Percentiles rank a stretch among this genome's conserved stretches.
phyloP scores from a whole-genome alignment of 805 yeast genomes.

The Kluyveromyces nonfermentans region DNA sequence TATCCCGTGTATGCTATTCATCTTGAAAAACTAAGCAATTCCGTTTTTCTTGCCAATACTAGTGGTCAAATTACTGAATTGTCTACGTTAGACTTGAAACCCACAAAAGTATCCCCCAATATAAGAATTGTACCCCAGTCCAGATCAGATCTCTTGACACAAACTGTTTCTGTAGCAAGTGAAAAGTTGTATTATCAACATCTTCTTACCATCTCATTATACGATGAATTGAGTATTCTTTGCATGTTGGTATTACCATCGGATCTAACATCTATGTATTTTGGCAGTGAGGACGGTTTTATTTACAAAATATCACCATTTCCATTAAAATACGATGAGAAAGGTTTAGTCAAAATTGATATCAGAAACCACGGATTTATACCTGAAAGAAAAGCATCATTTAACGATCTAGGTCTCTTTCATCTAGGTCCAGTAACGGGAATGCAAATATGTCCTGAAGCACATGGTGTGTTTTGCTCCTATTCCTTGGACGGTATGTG shows the following conservation, averaged over 20 bases:
- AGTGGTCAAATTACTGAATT: conserved; percentile 16
- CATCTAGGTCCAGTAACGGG: conserved; percentile 18
- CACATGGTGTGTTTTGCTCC: conserved; percentile 14
- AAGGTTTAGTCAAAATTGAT: conserved; percentile 5
- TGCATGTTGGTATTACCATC: conserved; percentile 13
- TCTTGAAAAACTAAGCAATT: not conserved
- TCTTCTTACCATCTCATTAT: conserved; percentile 9
- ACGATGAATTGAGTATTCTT: conserved; percentile 13
- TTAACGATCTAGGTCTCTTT: conserved; percentile 6
- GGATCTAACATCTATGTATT: conserved; percentile 14
- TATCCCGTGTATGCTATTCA: conserved; percentile 11
- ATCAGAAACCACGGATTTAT: conserved; percentile 17
- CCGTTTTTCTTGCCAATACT: conserved; percentile 4
- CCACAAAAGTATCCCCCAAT: not conserved
- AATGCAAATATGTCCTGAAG: conserved; percentile 7
- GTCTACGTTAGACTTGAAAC: conserved; percentile 13
- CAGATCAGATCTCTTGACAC: conserved; percentile 9
- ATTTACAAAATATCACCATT: conserved; percentile 15
- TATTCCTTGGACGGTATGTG: conserved; percentile 21
- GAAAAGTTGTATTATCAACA: conserved; percentile 6
- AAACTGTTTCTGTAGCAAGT: not conserved
- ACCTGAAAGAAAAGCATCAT: conserved; percentile 6
- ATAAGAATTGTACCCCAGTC: conserved; percentile 11
- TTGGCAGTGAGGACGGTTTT: conserved; percentile 23
- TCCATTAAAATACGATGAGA: conserved; percentile 4